phyloP scores from a whole-genome alignment of 2,329 filamentous ascomycete species.

The Knoxdaviesia proteae region DNA sequence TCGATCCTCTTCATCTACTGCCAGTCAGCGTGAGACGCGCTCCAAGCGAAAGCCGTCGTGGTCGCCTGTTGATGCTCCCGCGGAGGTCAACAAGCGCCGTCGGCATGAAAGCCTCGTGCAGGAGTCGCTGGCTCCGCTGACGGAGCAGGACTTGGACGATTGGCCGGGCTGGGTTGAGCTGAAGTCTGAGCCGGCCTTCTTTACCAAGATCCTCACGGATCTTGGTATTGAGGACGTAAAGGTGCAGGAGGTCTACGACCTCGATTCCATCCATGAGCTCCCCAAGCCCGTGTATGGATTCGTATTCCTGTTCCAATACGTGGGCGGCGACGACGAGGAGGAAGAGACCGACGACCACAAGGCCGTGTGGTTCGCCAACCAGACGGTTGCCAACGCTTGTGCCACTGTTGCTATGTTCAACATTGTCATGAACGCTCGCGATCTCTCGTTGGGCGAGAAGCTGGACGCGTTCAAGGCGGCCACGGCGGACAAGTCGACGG shows the following conservation, averaged over 20 bases:
- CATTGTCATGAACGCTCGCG: constrained; percentile 67
- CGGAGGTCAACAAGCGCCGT: not conserved
- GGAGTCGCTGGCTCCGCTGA: constrained; percentile 24
- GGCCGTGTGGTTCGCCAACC: constrained; percentile 83
- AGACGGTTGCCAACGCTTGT: constrained; percentile 72
- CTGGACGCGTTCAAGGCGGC: constrained; percentile 53
- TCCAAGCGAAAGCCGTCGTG: no score
- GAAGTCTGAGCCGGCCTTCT: constrained; percentile 73
- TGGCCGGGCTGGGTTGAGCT: constrained; percentile 68
- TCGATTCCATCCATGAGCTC: constrained; percentile 26
- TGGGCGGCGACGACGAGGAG: constrained; percentile 28
- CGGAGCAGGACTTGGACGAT: constrained; percentile 28
- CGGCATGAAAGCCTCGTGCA: constrained; percentile 20
- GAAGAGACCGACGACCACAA: constrained; percentile 32
- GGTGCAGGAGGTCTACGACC: constrained; percentile 53
- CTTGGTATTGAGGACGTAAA: constrained; percentile 56
- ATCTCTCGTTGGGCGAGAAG: constrained; percentile 45
- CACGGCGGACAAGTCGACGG: constrained; percentile 46
- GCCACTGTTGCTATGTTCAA: constrained; percentile 86
- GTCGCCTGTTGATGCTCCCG: not conserved
- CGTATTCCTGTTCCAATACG: constrained; percentile 69
- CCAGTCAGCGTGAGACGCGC: no score
- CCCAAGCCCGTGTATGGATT: constrained; percentile 62
- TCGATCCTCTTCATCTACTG: no score
- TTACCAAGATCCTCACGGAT: constrained; percentile 65